Evolutionary conservation across 495 filamentous ascomycete species (phyloP).

Genomic region (Penicillium bialowiezense): DNA sequence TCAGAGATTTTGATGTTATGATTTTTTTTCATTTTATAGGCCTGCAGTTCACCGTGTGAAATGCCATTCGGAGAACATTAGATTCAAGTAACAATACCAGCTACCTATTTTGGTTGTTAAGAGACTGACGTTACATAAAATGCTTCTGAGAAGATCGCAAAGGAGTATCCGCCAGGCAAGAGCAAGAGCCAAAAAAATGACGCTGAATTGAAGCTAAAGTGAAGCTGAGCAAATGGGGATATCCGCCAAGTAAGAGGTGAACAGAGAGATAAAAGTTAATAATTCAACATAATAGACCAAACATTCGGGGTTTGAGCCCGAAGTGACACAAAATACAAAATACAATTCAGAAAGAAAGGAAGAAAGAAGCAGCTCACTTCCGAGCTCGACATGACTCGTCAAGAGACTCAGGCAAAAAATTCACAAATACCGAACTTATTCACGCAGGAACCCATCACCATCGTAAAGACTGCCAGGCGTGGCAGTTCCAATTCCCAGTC

Average conservation of each 20-base stretch:
- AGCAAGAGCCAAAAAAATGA: no score
- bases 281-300: no score
- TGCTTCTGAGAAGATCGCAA: no score
- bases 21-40: background rate
- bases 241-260: background rate
- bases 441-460: conserved; percentile 47
- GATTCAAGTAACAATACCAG: conserved; percentile 14
- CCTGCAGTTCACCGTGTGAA: background rate
- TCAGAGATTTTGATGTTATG: background rate
- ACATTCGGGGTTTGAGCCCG: conserved; percentile 19
- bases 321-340: conserved; percentile 6
- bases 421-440: conserved; percentile 18
- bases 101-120: conserved; percentile 14
- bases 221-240: no score
- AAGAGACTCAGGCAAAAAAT: background rate
- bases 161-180: no score
- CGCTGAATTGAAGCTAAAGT: no score
- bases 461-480: conserved; percentile 50
- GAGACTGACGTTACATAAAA: conserved; percentile 9
- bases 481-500: conserved; percentile 31
- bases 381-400: background rate
- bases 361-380: background rate
- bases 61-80: background rate
- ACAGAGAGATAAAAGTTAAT: conserved; percentile 6
- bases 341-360: conserved; percentile 3